Evolutionary conservation across 495 filamentous ascomycete species (phyloP), one percentile per base, ranked within the genome.

Genomic region (Tetracladium marchalianum): DNA sequence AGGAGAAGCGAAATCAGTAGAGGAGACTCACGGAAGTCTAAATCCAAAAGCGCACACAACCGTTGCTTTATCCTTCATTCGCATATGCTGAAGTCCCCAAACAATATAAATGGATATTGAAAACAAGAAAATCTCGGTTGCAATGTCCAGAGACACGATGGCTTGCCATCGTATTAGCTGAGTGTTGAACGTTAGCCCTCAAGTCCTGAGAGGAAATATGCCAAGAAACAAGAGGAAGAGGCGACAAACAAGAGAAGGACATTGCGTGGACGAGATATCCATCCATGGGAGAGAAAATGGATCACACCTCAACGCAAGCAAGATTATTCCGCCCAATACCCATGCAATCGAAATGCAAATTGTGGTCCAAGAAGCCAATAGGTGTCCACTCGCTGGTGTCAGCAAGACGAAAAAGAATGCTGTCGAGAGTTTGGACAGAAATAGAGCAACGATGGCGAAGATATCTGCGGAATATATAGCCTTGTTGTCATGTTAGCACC

Each of bases 71-170:
- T 41, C 44, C 17, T 39, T 44, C 15, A 50, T 2, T 12, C 32
- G 24, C 41, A 50, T 50, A 19, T 50, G 47, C n/a, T n/a, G 22
- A 8, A 50, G 24, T 12, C 41, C 41, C 47, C 47, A 50, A 5
- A 50, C 40, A 5, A 50, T 33, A 16, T 50, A 50, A 7, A 50
- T 9, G n/a, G 47, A 50, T 1, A 50, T 39, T 1, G 35, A 32
- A 22, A 50, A 50, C n/a, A 50, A 41, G 6, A 35, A 7, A 1
- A 24, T 15, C 38, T 50, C 47, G 11, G 47, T 44, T n/a, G 39
- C 6, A 41, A 50, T 44, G 16, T 50, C 47, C 5, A 50, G 12
- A 9, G 41, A 34, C 4, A 11, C 33, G 12, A 50, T 44, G 35
- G 44, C 44, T 15, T 38, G 11, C 47, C 47, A 50, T 16, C 47